Percentiles rank a stretch among this genome's conserved stretches.
phyloP scores from a whole-genome alignment of 179 eudicot species.

The Silene vulgaris region DNA sequence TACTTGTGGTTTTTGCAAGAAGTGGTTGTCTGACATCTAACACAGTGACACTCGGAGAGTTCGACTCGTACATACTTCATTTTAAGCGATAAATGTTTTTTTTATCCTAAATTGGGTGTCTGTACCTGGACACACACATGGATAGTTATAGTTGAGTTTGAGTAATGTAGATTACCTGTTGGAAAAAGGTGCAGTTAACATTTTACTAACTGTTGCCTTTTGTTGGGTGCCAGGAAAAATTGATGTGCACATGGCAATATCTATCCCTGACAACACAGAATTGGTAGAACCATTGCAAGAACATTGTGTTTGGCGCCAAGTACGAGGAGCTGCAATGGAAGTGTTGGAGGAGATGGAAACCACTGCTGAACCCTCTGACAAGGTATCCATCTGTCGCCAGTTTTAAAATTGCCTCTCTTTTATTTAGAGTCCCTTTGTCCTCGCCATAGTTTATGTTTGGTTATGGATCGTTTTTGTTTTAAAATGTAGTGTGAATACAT shows the following conservation, averaged over 20 bases:
- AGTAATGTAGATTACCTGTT: not conserved
- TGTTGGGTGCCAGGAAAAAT: constrained; percentile 51
- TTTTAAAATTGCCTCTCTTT: not conserved
- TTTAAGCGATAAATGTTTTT: too few species aligned
- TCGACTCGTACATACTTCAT: too few species aligned
- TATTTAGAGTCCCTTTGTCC: not conserved
- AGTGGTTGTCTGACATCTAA: too few species aligned
- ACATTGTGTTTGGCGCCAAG: constrained; percentile 81
- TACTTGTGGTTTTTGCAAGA: too few species aligned
- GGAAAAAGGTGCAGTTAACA: not conserved
- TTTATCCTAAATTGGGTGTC: too few species aligned
- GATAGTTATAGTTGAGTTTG: too few species aligned
- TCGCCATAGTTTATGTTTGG: not conserved
- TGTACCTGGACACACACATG: too few species aligned
- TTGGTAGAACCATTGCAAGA: constrained; percentile 77
- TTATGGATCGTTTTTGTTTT: too few species aligned
- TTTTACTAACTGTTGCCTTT: constrained; percentile 21
- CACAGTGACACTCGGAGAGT: too few species aligned
- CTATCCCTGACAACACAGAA: constrained; percentile 54
- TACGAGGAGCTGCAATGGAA: constrained; percentile 79
- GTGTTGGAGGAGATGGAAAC: constrained; percentile 48
- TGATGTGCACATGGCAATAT: constrained; percentile 57
- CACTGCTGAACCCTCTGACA: constrained; percentile 40
- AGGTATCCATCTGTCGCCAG: constrained; percentile 36
- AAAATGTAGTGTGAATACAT: too few species aligned